phyloP scores from a whole-genome alignment of 225 moss, liverwort and hornwort species.

The Asterella californica region DNA sequence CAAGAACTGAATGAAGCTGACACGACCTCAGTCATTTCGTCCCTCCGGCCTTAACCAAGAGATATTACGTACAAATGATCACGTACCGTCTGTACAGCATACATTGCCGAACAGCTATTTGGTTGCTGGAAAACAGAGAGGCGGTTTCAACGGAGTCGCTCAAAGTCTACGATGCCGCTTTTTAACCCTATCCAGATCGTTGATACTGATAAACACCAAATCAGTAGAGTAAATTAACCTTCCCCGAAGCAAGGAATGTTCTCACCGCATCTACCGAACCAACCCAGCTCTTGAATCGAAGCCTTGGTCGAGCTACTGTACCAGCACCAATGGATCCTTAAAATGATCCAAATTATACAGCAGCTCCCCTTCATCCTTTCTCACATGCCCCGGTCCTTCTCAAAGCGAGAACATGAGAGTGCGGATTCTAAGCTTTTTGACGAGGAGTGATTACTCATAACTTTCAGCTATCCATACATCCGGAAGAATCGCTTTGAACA shows the following conservation, averaged over 20 bases:
- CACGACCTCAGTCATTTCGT: background rate
- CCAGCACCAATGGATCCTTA: background rate
- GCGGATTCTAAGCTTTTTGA: too few relatives aligned
- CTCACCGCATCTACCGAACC: background rate
- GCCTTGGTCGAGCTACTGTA: background rate
- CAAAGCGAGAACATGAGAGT: too few relatives aligned
- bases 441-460: too few relatives aligned
- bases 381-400: too few relatives aligned
- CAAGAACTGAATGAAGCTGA: background rate
- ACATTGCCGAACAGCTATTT: background rate
- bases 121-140: background rate
- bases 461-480: too few relatives aligned
- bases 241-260: background rate
- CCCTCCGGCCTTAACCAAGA: background rate
- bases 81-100: conserved; percentile 8
- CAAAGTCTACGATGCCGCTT: background rate
- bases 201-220: background rate
- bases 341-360: too few relatives aligned
- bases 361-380: too few relatives aligned
- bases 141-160: background rate
- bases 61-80: background rate
- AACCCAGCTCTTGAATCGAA: background rate
- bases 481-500: too few relatives aligned
- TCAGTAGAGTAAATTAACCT: background rate
- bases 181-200: background rate